Base-by-base conservation (phyloP, 768 basidiomycete species). In the Leccinum broughii region DNA sequence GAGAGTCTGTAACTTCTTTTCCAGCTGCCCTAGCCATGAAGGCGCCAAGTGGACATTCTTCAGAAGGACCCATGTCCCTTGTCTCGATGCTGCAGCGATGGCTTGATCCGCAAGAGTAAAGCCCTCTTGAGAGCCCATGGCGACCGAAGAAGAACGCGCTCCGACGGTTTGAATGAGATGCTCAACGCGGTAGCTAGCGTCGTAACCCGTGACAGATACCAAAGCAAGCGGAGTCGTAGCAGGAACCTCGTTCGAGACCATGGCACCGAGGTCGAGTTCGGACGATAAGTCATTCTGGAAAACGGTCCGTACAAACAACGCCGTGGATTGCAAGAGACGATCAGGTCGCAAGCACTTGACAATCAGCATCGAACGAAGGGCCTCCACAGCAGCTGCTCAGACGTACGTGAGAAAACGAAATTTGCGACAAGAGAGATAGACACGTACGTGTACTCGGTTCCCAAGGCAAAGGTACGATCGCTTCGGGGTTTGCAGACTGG, bases 61-160 rank as follows among this genome's bases (percentile, higher is more conserved):
- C 63, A 98, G 84, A 28, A 99, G 81, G 1, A 99, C 96, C 95
- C 95, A 97, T 34, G 90, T 85, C 11, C 97, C 97, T 75, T 93
- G 91, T 11, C 96, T 86, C 26, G 95, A 92, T 44, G 95, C 97
- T 24, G 87, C 78, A 32, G 92, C 89, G 63, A 99, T 97, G 3
- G 96, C 95, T 76, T 97, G 95, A 68, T 99, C 96, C 11, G 97
- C 97, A 1, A 95, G 82, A 4, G 86, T 85, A 74, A 93, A 96
- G n/a, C 96, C 96, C 80, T 99, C 97, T 64, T 95, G 90, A 2
- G 96, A 97, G 24, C 97, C 97, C 95, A 99, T 97, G 14, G 97
- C 97, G 24, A 99, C 93, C 2, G 93, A 92, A 2, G 89, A 81
- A 58, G 93, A 95, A 26, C 89, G 85, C 30, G 85, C 81, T 15